Evolutionary conservation across 2,329 filamentous ascomycete species (phyloP).

Genomic region (Neocatenulostroma microsporum): DNA sequence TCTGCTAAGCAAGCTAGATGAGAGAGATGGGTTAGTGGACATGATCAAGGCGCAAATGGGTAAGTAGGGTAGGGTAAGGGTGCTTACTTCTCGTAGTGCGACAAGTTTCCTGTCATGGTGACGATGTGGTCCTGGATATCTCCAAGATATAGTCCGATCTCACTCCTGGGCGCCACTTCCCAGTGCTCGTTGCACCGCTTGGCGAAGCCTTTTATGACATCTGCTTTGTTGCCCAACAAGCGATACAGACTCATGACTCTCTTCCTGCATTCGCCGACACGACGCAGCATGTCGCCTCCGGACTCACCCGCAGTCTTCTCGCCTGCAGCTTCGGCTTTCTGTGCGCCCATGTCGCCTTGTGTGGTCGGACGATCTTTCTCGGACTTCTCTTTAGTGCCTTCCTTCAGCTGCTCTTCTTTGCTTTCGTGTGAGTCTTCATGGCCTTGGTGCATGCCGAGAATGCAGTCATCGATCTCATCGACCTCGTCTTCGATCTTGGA

Average conservation of each 20-base stretch:
- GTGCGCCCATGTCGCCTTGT: conserved; percentile 21
- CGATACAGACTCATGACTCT: conserved; percentile 91
- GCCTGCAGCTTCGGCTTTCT: conserved; percentile 23
- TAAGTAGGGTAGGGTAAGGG: too few species aligned
- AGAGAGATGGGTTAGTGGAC: too few species aligned
- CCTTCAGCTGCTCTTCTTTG: conserved; percentile 68
- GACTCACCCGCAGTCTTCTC: conserved; percentile 36
- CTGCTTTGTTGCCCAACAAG: conserved; percentile 91
- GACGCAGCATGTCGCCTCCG: conserved; percentile 76
- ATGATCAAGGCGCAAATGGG: too few species aligned
- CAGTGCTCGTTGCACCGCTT: conserved; percentile 99
- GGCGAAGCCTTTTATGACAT: conserved; percentile 93
- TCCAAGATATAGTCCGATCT: conserved; percentile 91
- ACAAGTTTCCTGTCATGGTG: conserved; percentile 95
- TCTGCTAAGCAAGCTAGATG: conserved; percentile 88
- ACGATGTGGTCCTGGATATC: conserved; percentile 99
- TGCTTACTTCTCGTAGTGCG: conserved; percentile 96
- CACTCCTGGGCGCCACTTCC: conserved; percentile 86
- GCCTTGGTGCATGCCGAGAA: conserved; percentile 86
- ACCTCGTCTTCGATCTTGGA: conserved; percentile 79
- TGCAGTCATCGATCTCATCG: conserved; percentile 88
- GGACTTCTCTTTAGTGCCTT: conserved; percentile 8
- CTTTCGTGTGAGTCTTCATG: conserved; percentile 84
- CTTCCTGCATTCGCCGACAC: conserved; percentile 86
- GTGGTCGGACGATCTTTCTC: conserved; percentile 20